Percentiles rank a stretch among this genome's conserved stretches.
phyloP scores from a whole-genome alignment of 2,329 filamentous ascomycete species.

The Penicillium brasilianum region DNA sequence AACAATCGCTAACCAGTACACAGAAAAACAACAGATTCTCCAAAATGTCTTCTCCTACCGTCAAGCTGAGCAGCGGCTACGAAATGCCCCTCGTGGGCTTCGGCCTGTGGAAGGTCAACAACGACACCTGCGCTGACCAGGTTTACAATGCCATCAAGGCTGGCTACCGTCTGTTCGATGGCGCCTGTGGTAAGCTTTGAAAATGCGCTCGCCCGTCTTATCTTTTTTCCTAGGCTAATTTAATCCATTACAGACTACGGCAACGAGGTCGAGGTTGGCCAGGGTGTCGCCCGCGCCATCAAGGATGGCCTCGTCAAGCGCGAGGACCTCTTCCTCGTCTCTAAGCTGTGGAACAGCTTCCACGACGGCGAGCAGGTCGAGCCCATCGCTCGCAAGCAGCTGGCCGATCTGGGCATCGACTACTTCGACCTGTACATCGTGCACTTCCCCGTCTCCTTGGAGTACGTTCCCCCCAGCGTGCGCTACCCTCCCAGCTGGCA shows the following conservation, averaged over 20 bases:
- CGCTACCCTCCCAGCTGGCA: constrained; percentile 82
- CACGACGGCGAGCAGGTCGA: constrained; percentile 79
- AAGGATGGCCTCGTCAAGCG: constrained; percentile 80
- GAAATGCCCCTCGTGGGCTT: constrained; percentile 53
- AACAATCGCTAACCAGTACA: too few species aligned
- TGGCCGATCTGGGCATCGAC: constrained; percentile 80
- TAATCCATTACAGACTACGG: constrained; percentile 68
- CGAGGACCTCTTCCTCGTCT: constrained; percentile 87
- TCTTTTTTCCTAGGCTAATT: not conserved
- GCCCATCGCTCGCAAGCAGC: constrained; percentile 75
- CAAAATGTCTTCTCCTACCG: constrained; percentile 33
- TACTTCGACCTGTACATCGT: constrained; percentile 91
- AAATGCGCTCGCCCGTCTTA: not conserved
- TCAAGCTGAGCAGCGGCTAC: constrained; percentile 37
- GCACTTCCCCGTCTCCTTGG: constrained; percentile 86
- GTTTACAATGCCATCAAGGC: constrained; percentile 74
- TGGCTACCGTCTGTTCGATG: constrained; percentile 66
- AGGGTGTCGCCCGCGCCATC: constrained; percentile 79
- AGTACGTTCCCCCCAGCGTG: constrained; percentile 79
- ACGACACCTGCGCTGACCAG: constrained; percentile 72
- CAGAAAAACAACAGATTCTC: not conserved
- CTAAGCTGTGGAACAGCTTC: constrained; percentile 93
- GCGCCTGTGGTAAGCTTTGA: constrained; percentile 58
- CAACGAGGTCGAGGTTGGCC: constrained; percentile 77
- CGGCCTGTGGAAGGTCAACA: constrained; percentile 80